phyloP scores from a whole-genome alignment of 345 rosid species.

The Rhizophora mangle region DNA sequence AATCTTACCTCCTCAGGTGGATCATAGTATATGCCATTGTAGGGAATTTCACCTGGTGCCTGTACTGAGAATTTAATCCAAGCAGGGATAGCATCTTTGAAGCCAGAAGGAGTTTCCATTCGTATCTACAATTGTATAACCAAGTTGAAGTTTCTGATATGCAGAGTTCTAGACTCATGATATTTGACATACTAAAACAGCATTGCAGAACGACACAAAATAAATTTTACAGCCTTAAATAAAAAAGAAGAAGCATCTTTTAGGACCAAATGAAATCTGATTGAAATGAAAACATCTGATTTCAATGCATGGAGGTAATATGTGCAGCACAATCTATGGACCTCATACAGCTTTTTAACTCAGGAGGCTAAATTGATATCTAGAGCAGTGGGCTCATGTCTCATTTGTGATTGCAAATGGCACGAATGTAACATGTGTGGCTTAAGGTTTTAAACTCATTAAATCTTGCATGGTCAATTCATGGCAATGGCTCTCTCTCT shows the following conservation, averaged over 20 bases:
- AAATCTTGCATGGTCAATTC: not conserved
- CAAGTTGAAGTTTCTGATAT: conserved; percentile 9
- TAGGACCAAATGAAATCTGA: not conserved
- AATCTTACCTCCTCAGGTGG: conserved; percentile 77
- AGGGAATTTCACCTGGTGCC: conserved; percentile 91
- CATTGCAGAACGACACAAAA: not conserved
- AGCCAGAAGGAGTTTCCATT: conserved; percentile 93
- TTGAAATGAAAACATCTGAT: not conserved
- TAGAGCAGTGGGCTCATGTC: too few species aligned
- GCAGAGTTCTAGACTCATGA: conserved; percentile 4
- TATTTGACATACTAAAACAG: conserved; percentile 1
- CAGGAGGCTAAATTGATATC: too few species aligned
- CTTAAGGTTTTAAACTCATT: too few species aligned
- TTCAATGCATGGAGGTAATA: not conserved
- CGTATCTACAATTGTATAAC: conserved; percentile 58
- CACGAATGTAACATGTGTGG: too few species aligned
- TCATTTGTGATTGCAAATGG: too few species aligned
- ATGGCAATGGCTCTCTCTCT: too few species aligned
- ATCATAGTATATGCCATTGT: conserved; percentile 91
- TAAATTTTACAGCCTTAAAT: not conserved
- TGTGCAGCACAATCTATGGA: too few species aligned
- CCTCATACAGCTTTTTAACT: too few species aligned
- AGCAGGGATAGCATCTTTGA: conserved; percentile 97
- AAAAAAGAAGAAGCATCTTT: not conserved
- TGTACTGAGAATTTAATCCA: conserved; percentile 98